Conservation (phyloP, 176 grass and related monocot species). For the Pontederia paniculata region DNA sequence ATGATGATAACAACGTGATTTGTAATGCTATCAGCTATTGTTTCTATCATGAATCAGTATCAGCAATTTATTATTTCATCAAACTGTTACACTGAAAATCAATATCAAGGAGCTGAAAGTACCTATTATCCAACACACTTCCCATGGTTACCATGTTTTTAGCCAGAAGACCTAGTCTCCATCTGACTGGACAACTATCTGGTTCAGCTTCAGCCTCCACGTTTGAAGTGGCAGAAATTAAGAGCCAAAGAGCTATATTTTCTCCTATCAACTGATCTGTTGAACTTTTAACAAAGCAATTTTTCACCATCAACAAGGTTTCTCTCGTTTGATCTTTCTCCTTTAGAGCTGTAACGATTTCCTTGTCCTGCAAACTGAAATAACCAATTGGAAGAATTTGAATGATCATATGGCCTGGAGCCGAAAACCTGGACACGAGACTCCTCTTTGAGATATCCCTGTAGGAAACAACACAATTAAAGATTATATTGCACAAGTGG, state of each 20-base stretch:
- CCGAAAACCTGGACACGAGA: slow-evolving; percentile 29
- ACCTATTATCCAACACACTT: slow-evolving; percentile 73
- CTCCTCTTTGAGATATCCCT: slow-evolving; percentile 44
- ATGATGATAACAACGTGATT: slow-evolving; percentile 1
- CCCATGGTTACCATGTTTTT: slow-evolving; percentile 48
- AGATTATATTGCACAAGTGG: not conserved
- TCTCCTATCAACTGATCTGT: slow-evolving; percentile 26
- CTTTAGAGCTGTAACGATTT: slow-evolving; percentile 28
- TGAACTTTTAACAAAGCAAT: slow-evolving; percentile 17
- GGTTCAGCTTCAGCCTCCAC: slow-evolving; percentile 47
- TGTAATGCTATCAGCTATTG: slow-evolving; percentile 10
- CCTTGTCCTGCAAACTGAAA: slow-evolving; percentile 43
- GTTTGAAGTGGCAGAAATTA: slow-evolving; percentile 62
- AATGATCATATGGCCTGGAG: slow-evolving; percentile 44
- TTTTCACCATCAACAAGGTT: slow-evolving; percentile 17
- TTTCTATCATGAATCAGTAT: slow-evolving; percentile 2
- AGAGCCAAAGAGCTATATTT: slow-evolving; percentile 66
- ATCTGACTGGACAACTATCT: slow-evolving; percentile 23
- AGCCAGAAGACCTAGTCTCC: slow-evolving; percentile 64
- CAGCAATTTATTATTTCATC: slow-evolving; percentile 6
- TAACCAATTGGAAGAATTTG: slow-evolving; percentile 62
- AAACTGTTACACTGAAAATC: not conserved
- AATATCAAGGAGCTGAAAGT: slow-evolving; percentile 25
- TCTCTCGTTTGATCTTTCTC: slow-evolving; percentile 29
- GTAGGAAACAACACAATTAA: slow-evolving; percentile 10